Evolutionary conservation across 139 green algal species (phyloP).

Genomic region (Tetraselmis chui): DNA sequence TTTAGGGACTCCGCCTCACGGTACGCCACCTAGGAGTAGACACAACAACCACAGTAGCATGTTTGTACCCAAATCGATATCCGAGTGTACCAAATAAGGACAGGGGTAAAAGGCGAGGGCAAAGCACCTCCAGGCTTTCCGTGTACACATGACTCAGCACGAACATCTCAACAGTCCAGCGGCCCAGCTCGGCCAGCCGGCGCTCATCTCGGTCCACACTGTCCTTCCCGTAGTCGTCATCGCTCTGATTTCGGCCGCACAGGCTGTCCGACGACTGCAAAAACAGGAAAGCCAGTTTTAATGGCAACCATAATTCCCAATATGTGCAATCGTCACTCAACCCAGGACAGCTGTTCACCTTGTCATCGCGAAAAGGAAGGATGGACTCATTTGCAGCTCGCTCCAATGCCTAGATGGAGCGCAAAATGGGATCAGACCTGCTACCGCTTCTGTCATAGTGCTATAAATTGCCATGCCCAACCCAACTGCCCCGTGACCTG

Average conservation of each 20-base stretch:
- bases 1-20: conserved; percentile 78
- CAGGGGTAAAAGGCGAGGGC: too few species aligned
- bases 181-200: conserved; percentile 83
- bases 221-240: conserved; percentile 51
- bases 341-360: too few species aligned
- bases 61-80: background rate
- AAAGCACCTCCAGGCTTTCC: conserved; percentile 57
- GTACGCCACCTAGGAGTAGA: conserved; percentile 53
- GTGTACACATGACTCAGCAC: conserved; percentile 76
- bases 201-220: conserved; percentile 82
- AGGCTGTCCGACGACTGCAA: background rate
- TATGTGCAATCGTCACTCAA: too few species aligned
- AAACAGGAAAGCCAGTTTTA: background rate
- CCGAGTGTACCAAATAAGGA: too few species aligned
- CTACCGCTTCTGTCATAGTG: too few species aligned
- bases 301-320: background rate
- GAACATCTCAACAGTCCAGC: conserved; percentile 86
- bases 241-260: conserved; percentile 27
- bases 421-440: too few species aligned
- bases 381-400: conserved; percentile 16
- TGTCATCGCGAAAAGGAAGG: conserved; percentile 20
- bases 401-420: conserved; percentile 4
- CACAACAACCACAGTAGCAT: background rate
- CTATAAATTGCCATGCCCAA: too few species aligned
- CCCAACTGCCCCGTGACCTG: too few species aligned